Base-by-base conservation (phyloP, 495 filamentous ascomycete species). In the Oleoguttula mirabilis region DNA sequence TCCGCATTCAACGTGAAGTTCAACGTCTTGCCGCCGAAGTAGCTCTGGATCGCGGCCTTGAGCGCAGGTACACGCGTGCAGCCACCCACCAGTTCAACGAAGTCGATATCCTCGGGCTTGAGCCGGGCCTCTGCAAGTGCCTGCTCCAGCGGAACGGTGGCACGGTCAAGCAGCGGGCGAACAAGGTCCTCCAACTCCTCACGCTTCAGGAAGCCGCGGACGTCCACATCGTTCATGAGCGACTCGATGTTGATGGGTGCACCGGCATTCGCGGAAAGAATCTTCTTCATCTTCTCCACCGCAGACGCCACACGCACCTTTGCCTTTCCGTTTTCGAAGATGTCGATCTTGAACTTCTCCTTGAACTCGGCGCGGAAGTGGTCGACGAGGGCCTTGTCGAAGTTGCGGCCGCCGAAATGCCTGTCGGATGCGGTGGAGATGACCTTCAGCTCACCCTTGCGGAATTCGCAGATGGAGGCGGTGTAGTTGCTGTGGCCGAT, bases 1-100 rank as follows among this genome's bases (percentile, higher is more conserved):
- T 99, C 90, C 63, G 90, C 85, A 75, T 99, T 99, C 46, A 95
- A 75, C 35, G 92, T 96, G 75, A 92, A 96, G 14, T 88, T 95
- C 6, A 99, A 77, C 31, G 53, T 60, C 74, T 95, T 96, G 61
- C 74, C 75, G 30, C 37, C 45, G 62, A 99, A 96, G 75, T 86
- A 96, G 41, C 77, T 69, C 66, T 79, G 73, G 60, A 99, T 83
- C 50, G 77, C 74, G 36, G 87, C 79, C 76, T 99, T 99, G 62
- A 99, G 65, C 41, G 85, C 63, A 27, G 90, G 90, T 11, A 99
- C 83, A 75, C 90, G 92, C 36, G 87, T 94, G 61, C 79, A 84
- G 42, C 92, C 90, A 65, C 90, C 90, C 45, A 95, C 81, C 62
- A 99, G 73, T 69, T 99, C 90, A 47, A 99, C 73, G 48, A 72